These are phyloP conservation scores for Starmera dryadoides DNA, from an alignment of 805 yeast genomes.

Conservation along the genomic window DNA sequence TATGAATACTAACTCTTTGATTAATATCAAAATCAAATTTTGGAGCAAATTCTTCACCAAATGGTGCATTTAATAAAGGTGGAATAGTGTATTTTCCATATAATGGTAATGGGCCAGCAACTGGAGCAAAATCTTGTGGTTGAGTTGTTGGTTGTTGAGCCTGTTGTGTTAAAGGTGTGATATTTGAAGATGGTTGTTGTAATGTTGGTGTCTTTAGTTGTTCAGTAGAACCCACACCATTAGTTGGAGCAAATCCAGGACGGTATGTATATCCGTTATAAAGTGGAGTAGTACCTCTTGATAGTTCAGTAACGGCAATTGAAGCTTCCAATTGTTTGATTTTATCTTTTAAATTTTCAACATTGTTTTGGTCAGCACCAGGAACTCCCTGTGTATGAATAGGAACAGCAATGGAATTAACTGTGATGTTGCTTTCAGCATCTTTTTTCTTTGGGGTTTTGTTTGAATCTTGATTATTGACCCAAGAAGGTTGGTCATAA, in stretches of 20 bases:
- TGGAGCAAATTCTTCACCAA: not conserved
- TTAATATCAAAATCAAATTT: conserved; percentile 18
- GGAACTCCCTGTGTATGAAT: not conserved
- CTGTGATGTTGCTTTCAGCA: not conserved
- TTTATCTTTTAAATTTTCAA: conserved; percentile 31
- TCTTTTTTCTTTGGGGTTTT: conserved; percentile 17
- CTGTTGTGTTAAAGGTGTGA: too few species aligned
- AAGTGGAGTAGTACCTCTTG: conserved; percentile 6
- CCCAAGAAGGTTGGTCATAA: conserved; percentile 53
- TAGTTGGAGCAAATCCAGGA: too few species aligned
- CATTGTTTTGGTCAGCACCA: conserved; percentile 1
- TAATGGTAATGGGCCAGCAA: too few species aligned
- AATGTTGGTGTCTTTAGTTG: too few species aligned
- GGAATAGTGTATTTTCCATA: not conserved
- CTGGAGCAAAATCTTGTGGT: too few species aligned
- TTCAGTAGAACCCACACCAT: too few species aligned
- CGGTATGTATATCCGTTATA: not conserved
- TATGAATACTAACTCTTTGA: conserved; percentile 34
- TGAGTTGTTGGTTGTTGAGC: too few species aligned
- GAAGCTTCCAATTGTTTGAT: conserved; percentile 40
- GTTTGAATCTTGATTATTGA: conserved; percentile 38
- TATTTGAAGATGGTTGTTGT: too few species aligned
- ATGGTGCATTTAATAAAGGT: not conserved
- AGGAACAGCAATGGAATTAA: too few species aligned
- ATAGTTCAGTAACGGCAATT: conserved; percentile 27